Base-by-base conservation (phyloP, 2,329 filamentous ascomycete genomes). In the Sporothrix protearum region DNA sequence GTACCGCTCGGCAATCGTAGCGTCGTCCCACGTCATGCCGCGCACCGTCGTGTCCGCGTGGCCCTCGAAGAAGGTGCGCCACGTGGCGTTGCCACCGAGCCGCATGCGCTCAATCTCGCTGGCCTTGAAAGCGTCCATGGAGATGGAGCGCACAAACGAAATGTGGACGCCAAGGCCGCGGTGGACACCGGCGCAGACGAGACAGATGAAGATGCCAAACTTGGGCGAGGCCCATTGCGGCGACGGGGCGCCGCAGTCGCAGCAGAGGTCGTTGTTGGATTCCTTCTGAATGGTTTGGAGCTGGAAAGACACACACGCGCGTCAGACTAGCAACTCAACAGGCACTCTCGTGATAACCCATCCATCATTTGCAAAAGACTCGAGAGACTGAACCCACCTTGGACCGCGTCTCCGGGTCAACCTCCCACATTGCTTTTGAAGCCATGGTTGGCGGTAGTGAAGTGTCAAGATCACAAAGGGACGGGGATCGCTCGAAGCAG, bases 161-260 rank as follows among this genome's bases (percentile, higher is more conserved):
- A 99, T 97, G 85, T 99, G 96, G 47, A 99, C 96, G 73, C 96
- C 96, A 39, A 99, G 89, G 2, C 94, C 94, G 74, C 96, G 92
- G 83, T 99, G 96, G 69, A 96, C 92, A 76, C 96, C 96, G 45
- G 94, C 95, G 84, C 96, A 99, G 75, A 91, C 93, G 69, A 99
- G 89, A 82, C 96, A 99, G 86, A 99, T 97, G 85, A 99, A 99
- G 81, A 97, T 93, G 79, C 95, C 95, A 80, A 99, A 97, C 82
- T 99, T 99, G 75, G 96, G 96, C 49, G 94, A 87, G 76, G 96
- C 95, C 96, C 96, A 99, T 91, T 99, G 96, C 74, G 96, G 96
- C 77, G 93, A 96, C 28, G 96, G 95, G 59, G 96, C 95, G 79
- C 90, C 90, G 85, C 96, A 99, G 83, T 99, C 96, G 84, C 94